phyloP scores from a whole-genome alignment of 345 rosid species.

The Raphanus sativus region DNA sequence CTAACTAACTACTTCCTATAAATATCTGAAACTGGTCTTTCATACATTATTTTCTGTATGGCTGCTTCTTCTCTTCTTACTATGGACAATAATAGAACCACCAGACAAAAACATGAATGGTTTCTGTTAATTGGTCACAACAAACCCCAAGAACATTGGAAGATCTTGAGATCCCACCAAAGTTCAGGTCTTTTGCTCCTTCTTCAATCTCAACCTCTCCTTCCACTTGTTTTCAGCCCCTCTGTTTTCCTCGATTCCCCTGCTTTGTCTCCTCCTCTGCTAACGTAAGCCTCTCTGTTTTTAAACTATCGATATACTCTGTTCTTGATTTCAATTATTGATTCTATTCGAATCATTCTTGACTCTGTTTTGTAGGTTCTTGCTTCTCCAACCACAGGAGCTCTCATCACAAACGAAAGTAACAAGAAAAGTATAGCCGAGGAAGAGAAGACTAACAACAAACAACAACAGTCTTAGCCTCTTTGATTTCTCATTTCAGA shows the following conservation, averaged over 20 bases:
- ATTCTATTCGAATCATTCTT: conserved; percentile 2
- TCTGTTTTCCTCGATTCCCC: conserved; percentile 72
- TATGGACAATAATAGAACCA: conserved; percentile 41
- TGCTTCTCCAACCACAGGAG: conserved; percentile 81
- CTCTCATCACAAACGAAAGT: conserved; percentile 45
- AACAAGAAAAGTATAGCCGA: conserved; percentile 23
- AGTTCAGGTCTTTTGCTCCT: conserved; percentile 67
- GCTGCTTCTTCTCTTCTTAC: conserved; percentile 52
- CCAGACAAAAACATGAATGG: conserved; percentile 37
- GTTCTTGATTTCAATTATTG: too few species aligned
- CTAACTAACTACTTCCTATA: conserved; percentile 36
- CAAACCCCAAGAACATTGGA: conserved; percentile 15
- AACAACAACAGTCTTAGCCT: conserved; percentile 35
- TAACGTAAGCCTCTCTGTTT: conserved; percentile 44
- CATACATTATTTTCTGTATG: conserved; percentile 34
- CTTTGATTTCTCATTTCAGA: conserved; percentile 80
- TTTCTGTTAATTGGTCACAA: conserved; percentile 35
- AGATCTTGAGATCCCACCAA: conserved; percentile 60
- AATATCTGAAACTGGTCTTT: conserved; percentile 28
- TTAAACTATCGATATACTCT: not conserved
- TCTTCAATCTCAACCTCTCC: conserved; percentile 65
- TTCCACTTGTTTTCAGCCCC: conserved; percentile 68
- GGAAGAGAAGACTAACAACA: conserved; percentile 37
- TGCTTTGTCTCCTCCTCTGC: conserved; percentile 59
- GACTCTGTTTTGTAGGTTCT: conserved; percentile 46